A percentile compares a stretch with the other conserved stretches of the same genome.
Evolutionary conservation across 768 basidiomycete species (phyloP).

Genomic region (Kwoniella sp.): DNA sequence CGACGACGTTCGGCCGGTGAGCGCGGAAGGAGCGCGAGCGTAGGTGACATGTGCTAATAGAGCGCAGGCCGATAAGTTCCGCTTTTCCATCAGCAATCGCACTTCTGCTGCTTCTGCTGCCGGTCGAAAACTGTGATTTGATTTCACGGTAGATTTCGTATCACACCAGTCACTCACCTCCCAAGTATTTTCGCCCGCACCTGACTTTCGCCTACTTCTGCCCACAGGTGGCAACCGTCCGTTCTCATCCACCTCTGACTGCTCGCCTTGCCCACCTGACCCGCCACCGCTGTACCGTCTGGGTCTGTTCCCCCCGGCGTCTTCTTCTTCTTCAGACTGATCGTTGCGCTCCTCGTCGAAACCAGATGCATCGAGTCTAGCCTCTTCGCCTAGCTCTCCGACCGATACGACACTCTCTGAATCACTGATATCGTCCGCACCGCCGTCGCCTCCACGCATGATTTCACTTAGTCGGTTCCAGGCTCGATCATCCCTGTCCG

Average conservation of each 20-base stretch:
- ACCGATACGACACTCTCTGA: conserved; percentile 90
- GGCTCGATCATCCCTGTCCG: conserved; percentile 59
- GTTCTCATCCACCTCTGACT: conserved; percentile 45
- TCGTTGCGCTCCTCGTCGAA: conserved; percentile 56
- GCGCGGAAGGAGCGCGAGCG: conserved; percentile 88
- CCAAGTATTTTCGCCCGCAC: conserved; percentile 82
- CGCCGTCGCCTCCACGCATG: conserved; percentile 63
- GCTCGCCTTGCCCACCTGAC: conserved; percentile 7
- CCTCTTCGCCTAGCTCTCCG: conserved; percentile 80
- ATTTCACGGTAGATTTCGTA: conserved; percentile 1
- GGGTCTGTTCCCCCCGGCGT: background rate
- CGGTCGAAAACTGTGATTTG: too few relatives aligned
- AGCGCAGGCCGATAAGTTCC: background rate
- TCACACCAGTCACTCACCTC: conserved; percentile 66
- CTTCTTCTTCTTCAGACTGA: conserved; percentile 1
- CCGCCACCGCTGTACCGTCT: background rate
- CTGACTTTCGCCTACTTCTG: conserved; percentile 61
- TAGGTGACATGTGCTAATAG: conserved; percentile 90
- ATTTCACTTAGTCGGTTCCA: conserved; percentile 79
- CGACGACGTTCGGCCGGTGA: conserved; percentile 78
- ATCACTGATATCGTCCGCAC: conserved; percentile 75
- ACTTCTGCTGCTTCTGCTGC: too few relatives aligned
- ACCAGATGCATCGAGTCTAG: conserved; percentile 60
- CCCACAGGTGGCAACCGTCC: conserved; percentile 61
- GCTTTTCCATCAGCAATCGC: background rate